These are phyloP conservation scores for Botrytis pseudocinerea DNA, from an alignment of 2,329 filamentous ascomycete genomes.

Conservation along the genomic window DNA sequence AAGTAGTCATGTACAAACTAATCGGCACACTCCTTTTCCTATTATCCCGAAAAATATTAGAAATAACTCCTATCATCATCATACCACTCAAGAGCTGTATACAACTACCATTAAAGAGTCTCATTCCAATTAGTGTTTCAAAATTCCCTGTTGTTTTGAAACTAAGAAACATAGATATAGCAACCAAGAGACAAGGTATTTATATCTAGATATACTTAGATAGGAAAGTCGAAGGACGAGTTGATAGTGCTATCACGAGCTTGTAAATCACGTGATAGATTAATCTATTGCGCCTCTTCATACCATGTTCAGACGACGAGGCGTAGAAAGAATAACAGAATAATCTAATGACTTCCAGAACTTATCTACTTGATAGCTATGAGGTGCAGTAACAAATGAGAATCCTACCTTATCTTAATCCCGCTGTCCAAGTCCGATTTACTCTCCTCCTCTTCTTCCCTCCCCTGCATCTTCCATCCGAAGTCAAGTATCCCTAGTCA, in stretches of 20 bases:
- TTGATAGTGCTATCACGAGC: not conserved
- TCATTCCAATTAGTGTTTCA: not conserved
- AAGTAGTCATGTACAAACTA: not conserved
- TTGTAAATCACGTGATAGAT: fast-evolving
- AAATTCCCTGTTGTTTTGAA: not conserved
- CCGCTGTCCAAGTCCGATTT: not conserved
- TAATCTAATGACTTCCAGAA: not conserved
- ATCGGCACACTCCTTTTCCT: not conserved
- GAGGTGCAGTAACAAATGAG: not conserved
- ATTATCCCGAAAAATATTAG: not conserved
- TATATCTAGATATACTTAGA: not conserved
- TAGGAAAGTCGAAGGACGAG: not conserved
- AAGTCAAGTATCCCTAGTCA: not conserved
- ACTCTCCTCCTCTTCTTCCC: not conserved
- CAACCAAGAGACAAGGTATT: not conserved
- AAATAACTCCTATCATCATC: not conserved
- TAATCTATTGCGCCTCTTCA: not conserved
- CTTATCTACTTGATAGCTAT: not conserved
- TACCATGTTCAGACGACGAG: not conserved
- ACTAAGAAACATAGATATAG: not conserved
- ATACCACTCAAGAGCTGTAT: not conserved
- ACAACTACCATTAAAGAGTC: not conserved
- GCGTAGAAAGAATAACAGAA: not conserved
- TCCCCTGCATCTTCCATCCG: not conserved
- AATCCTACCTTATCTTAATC: not conserved